phyloP scores from a whole-genome alignment of 176 grass and related monocot genomes.

The Lolium multiflorum region DNA sequence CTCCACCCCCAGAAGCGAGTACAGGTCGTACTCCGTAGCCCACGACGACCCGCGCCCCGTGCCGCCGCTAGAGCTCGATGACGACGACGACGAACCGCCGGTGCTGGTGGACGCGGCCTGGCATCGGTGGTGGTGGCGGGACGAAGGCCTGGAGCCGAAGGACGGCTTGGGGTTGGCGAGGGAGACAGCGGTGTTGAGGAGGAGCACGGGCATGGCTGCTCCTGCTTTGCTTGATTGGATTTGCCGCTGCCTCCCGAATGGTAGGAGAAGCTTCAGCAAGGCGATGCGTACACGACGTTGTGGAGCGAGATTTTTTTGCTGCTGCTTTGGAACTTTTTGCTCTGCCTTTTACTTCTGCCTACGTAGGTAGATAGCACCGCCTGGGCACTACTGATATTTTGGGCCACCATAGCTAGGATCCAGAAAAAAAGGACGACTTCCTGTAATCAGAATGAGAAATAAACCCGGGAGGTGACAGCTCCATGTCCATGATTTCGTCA shows the following conservation, averaged over 20 bases:
- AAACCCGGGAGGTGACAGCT: background rate
- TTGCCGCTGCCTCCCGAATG: background rate
- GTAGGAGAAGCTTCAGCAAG: constrained; percentile 9
- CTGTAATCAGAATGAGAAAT: background rate
- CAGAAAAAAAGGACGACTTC: background rate
- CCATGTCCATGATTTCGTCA: background rate
- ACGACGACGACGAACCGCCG: background rate
- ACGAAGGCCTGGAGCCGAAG: background rate
- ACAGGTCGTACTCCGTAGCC: constrained; percentile 79
- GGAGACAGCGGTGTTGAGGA: constrained; percentile 48
- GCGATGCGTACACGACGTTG: constrained; percentile 4
- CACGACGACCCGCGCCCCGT: constrained; percentile 45
- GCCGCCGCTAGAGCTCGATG: background rate
- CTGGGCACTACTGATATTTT: constrained; percentile 43
- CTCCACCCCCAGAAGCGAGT: constrained; percentile 84
- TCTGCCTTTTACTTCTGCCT: background rate
- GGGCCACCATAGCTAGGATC: background rate
- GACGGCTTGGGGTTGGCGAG: background rate
- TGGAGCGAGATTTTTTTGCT: background rate
- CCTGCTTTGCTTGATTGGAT: background rate
- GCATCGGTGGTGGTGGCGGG: constrained; percentile 32
- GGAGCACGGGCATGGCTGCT: constrained; percentile 50
- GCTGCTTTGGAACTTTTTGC: constrained; percentile 20
- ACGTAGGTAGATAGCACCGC: background rate
- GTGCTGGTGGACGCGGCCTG: constrained; percentile 44